These are phyloP conservation scores for Hymenoscyphus repandus DNA, from an alignment of 2,329 filamentous ascomycete genomes.

Conservation along the genomic window DNA sequence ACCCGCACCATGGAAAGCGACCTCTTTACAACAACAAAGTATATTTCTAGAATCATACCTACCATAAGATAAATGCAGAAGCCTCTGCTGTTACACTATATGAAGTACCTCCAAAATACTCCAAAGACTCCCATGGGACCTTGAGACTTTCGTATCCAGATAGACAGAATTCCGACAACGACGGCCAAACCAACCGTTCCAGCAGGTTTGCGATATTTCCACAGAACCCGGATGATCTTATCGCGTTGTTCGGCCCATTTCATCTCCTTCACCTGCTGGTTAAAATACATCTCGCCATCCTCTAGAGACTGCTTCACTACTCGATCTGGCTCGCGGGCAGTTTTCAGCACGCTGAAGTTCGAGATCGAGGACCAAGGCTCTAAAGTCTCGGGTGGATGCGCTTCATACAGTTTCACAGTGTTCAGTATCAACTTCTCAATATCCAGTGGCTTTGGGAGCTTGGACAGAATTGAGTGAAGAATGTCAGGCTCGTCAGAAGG, in stretches of 20 bases:
- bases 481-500: slow-evolving; percentile 82
- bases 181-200: slow-evolving; percentile 59
- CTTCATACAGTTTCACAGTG: slow-evolving; percentile 57
- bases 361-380: slow-evolving; percentile 70
- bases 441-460: slow-evolving; percentile 75
- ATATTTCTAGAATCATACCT: not conserved
- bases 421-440: slow-evolving; percentile 70
- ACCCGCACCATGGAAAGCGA: not conserved
- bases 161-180: slow-evolving; percentile 60
- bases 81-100: too few relatives aligned
- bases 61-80: not conserved
- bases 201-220: slow-evolving; percentile 61
- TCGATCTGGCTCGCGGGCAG: slow-evolving; percentile 52
- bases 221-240: slow-evolving; percentile 45
- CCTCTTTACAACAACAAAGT: not conserved
- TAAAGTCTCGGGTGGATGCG: slow-evolving; percentile 67
- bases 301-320: slow-evolving; percentile 52
- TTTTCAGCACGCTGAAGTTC: slow-evolving; percentile 76
- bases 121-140: slow-evolving; percentile 20
- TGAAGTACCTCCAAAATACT: slow-evolving; percentile 23
- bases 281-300: slow-evolving; percentile 64
- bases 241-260: slow-evolving; percentile 55
- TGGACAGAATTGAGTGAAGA: slow-evolving; percentile 81
- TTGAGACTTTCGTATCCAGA: slow-evolving; percentile 55
- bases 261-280: slow-evolving; percentile 68